These are phyloP conservation scores for Leishmania gerbilli DNA, from an alignment of 208 protist genomes.

Conservation along the genomic window DNA sequence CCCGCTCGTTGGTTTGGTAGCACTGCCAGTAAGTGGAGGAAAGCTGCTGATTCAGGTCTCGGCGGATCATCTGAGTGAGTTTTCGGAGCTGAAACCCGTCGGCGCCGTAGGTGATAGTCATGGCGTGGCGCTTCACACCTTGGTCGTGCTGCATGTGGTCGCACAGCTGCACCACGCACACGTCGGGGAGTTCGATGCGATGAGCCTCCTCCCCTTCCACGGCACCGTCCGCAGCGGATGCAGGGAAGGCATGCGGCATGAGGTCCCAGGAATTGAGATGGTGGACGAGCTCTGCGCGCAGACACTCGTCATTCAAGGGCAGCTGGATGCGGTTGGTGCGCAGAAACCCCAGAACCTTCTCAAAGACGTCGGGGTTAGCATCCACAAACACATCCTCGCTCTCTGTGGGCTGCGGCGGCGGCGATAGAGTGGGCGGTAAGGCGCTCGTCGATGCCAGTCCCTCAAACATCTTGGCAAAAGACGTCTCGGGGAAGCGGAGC, in stretches of 20 bases:
- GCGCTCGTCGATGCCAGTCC: slow-evolving; percentile 3
- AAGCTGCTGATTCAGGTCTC: slow-evolving; percentile 73
- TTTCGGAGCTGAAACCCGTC: slow-evolving; percentile 80
- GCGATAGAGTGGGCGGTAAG: neutral
- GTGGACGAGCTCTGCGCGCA: slow-evolving; percentile 74
- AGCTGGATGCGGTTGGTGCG: slow-evolving; percentile 64
- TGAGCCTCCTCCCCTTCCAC: slow-evolving; percentile 10
- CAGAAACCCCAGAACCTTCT: slow-evolving; percentile 73
- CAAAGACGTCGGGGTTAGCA: slow-evolving; percentile 79
- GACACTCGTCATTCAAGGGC: slow-evolving; percentile 55
- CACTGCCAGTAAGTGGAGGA: slow-evolving; percentile 91
- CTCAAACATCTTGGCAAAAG: slow-evolving; percentile 66
- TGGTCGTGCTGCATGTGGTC: slow-evolving; percentile 90
- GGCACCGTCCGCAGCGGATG: slow-evolving; percentile 12
- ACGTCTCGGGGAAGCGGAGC: slow-evolving; percentile 61
- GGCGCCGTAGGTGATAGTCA: slow-evolving; percentile 87
- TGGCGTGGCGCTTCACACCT: slow-evolving; percentile 85
- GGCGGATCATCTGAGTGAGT: slow-evolving; percentile 71
- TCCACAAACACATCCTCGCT: slow-evolving; percentile 75
- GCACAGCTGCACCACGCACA: slow-evolving; percentile 87
- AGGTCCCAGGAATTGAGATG: slow-evolving; percentile 70
- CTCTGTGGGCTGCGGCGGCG: neutral
- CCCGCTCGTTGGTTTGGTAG: slow-evolving; percentile 86
- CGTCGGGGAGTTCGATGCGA: slow-evolving; percentile 54
- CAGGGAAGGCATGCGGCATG: slow-evolving; percentile 69